Conservation (phyloP, 2,329 filamentous ascomycete species). For the Cladosporium sp. region DNA sequence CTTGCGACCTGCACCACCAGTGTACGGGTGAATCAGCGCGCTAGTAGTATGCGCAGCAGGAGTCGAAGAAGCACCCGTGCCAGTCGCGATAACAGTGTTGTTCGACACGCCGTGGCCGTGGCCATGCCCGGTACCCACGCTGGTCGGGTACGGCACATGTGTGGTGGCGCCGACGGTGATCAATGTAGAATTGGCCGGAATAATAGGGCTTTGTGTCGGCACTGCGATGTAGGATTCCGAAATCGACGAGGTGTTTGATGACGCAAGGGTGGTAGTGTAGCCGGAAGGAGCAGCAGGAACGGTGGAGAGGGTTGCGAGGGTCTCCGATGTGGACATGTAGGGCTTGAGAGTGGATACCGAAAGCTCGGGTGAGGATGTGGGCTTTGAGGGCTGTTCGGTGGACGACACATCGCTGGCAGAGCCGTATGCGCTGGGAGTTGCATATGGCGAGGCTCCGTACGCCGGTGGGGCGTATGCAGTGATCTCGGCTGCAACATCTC, state of each 20-base stretch:
- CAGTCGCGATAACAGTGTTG: slow-evolving; percentile 7
- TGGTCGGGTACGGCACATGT: neutral
- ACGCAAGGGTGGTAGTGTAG: neutral
- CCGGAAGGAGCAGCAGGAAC: slow-evolving; percentile 4
- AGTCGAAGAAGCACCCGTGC: neutral
- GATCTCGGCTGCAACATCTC: slow-evolving; percentile 11
- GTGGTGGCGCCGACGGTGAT: neutral
- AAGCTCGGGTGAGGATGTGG: neutral
- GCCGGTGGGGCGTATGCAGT: slow-evolving; percentile 11
- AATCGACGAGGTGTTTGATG: neutral
- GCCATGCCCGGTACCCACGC: neutral
- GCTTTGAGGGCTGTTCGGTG: neutral
- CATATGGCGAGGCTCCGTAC: neutral
- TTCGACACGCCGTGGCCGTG: neutral
- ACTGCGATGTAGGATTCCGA: neutral
- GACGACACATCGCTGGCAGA: neutral
- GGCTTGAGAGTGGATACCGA: slow-evolving; percentile 10
- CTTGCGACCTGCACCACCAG: slow-evolving; percentile 8
- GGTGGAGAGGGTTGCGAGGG: slow-evolving; percentile 1
- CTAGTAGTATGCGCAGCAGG: neutral
- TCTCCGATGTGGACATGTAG: slow-evolving; percentile 11
- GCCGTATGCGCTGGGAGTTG: neutral
- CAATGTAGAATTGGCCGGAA: slow-evolving; percentile 8
- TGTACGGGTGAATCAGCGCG: slow-evolving; percentile 9
- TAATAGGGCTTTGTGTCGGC: neutral